A percentile compares a stretch with the other conserved stretches of the same genome.
Conservation (phyloP, 1,284 basidiomycete genomes). For the Cryptococcus sp. region DNA sequence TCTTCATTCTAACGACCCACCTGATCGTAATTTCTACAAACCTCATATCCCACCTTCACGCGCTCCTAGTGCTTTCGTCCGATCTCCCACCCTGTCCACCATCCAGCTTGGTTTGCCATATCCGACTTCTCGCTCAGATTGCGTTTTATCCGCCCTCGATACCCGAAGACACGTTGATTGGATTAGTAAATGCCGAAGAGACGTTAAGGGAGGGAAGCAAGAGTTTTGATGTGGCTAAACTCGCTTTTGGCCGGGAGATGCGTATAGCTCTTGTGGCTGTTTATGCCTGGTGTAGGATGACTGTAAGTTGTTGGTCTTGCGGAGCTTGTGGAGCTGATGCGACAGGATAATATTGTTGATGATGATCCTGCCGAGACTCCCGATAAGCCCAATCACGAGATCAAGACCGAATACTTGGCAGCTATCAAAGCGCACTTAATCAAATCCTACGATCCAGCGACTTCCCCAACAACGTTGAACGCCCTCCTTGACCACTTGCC, state of each 20-base stretch:
- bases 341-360: slow-evolving; percentile 33
- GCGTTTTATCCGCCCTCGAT: slow-evolving; percentile 28
- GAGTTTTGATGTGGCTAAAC: slow-evolving; percentile 39
- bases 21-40: slow-evolving; percentile 32
- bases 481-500: slow-evolving; percentile 19
- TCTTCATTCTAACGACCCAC: slow-evolving; percentile 37
- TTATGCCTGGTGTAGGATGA: slow-evolving; percentile 41
- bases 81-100: slow-evolving; percentile 34
- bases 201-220: slow-evolving; percentile 37
- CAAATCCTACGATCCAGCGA: slow-evolving; percentile 13
- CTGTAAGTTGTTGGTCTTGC: slow-evolving; percentile 19
- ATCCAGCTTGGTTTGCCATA: slow-evolving; percentile 23
- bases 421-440: slow-evolving; percentile 25
- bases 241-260: slow-evolving; percentile 40
- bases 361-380: slow-evolving; percentile 8
- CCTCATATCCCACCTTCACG: slow-evolving; percentile 38
- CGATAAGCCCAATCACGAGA: background rate
- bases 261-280: slow-evolving; percentile 37
- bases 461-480: slow-evolving; percentile 10
- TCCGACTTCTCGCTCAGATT: slow-evolving; percentile 25
- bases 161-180: slow-evolving; percentile 16
- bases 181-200: slow-evolving; percentile 22
- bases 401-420: slow-evolving; percentile 7
- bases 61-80: slow-evolving; percentile 26
- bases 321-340: background rate